phyloP scores from a whole-genome alignment of 2,329 filamentous ascomycete genomes.

The Ilyonectria sp. region DNA sequence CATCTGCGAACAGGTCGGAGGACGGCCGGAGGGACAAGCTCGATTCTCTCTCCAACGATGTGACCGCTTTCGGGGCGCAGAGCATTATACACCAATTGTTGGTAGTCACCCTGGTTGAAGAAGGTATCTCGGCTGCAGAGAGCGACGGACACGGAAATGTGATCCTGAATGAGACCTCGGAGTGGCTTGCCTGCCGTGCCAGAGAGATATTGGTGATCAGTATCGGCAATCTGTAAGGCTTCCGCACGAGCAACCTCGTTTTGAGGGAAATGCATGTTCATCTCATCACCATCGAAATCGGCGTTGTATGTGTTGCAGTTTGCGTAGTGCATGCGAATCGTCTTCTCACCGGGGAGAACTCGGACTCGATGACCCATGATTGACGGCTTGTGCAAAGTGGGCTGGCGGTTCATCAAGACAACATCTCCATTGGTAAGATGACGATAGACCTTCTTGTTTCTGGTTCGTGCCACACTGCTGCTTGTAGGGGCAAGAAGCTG shows the following conservation, averaged over 20 bases:
- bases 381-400: slow-evolving; percentile 97
- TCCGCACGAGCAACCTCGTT: slow-evolving; percentile 96
- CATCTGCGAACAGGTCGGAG: slow-evolving; percentile 86
- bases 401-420: slow-evolving; percentile 98
- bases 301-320: slow-evolving; percentile 99
- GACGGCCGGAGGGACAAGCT: slow-evolving; percentile 85
- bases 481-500: slow-evolving; percentile 90
- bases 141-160: slow-evolving; percentile 93
- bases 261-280: slow-evolving; percentile 99
- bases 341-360: slow-evolving; percentile 94
- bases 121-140: slow-evolving; percentile 94
- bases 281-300: slow-evolving; percentile 99
- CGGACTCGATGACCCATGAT: slow-evolving; percentile 98
- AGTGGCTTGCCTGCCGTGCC: slow-evolving; percentile 94
- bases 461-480: slow-evolving; percentile 79
- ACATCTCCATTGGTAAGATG: slow-evolving; percentile 98
- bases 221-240: slow-evolving; percentile 93
- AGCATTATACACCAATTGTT: slow-evolving; percentile 93
- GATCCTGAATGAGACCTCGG: slow-evolving; percentile 97
- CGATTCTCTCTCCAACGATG: slow-evolving; percentile 85
- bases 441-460: slow-evolving; percentile 96
- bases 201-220: slow-evolving; percentile 96
- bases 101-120: slow-evolving; percentile 89
- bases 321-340: slow-evolving; percentile 99
- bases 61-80: slow-evolving; percentile 92